Evolutionary conservation across 176 grass and related monocot species (phyloP), one percentile per base, ranked within the genome.

Genomic region (Avena eriantha): DNA sequence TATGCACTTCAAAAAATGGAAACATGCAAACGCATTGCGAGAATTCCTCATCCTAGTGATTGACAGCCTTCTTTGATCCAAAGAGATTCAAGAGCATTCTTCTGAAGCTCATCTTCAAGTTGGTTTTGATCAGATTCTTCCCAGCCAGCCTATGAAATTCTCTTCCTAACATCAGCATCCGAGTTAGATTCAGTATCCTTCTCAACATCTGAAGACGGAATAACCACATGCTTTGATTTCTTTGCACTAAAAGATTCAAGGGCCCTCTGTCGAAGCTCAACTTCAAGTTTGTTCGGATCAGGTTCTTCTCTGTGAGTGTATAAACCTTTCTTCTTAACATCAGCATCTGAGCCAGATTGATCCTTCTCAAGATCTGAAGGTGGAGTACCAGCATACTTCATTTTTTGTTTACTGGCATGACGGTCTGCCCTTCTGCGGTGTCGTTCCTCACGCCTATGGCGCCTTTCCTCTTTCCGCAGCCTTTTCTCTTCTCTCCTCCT

Each of bases 181-280:
- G 84, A 83, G n/a, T 88, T 85, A 60, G 84, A 90, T 63, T 24
- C 71, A 48, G 10, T 7, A 9, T 90, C 78, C 43, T 77, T 89
- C 21, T 92, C 93, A 56, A 54, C 45, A 88, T 94, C 93, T 79
- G 87, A 90, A 77, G 79, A 77, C 7, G 55, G 65, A 4, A 68
- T 84, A 4, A 69, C 83, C 21, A 53, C 50, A 19, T 78, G 50
- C 48, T 93, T 95, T 56, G n/a, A 17, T 73, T 95, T 89, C 59
- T 94, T 99, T 47, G 92, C 97, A 87, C 90, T 84, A 79, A 99
- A 90, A 66, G 90, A 87, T 84, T 93, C 89, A 48, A 99, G 94
- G 43, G 97, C 97, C 89, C 86, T 99, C 83, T 93, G 87, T 36
- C 92, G 89, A 80, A 99, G 92, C 85, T 94, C 94, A 64, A 90